These are phyloP conservation scores for Ceratocystiopsis sp. DNA, from an alignment of 2,329 filamentous ascomycete species.

Conservation along the genomic window DNA sequence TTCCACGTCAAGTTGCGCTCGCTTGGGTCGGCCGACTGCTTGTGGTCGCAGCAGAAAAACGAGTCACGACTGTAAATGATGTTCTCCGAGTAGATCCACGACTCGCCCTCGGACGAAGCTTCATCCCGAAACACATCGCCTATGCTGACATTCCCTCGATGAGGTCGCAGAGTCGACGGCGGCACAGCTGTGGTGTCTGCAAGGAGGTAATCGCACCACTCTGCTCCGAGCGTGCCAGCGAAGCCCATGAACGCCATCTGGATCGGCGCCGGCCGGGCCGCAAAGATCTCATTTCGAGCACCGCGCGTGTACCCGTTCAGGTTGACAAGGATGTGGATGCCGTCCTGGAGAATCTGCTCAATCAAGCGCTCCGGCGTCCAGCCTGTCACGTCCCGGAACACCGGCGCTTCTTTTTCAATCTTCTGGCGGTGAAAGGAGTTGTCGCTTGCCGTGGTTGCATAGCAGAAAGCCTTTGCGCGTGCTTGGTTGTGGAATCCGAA, in stretches of 20 bases:
- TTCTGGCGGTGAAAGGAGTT: slow-evolving; percentile 77
- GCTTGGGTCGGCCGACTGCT: slow-evolving; percentile 56
- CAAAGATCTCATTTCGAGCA: slow-evolving; percentile 94
- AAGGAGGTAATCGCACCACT: slow-evolving; percentile 96
- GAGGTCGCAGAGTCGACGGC: slow-evolving; percentile 60
- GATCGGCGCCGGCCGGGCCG: slow-evolving; percentile 80
- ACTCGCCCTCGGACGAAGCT: slow-evolving; percentile 49
- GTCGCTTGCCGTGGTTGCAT: slow-evolving; percentile 86
- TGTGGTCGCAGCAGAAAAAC: slow-evolving; percentile 96
- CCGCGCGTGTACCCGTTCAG: slow-evolving; percentile 96
- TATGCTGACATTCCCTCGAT: slow-evolving; percentile 56
- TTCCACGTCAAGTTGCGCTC: slow-evolving; percentile 60
- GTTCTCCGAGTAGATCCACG: slow-evolving; percentile 95
- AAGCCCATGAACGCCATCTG: slow-evolving; percentile 99
- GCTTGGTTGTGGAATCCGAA: slow-evolving; percentile 72
- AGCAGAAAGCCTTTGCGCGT: slow-evolving; percentile 75
- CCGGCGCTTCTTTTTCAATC: slow-evolving; percentile 81
- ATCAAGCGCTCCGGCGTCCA: slow-evolving; percentile 79
- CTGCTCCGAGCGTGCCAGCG: slow-evolving; percentile 83
- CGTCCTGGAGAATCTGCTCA: slow-evolving; percentile 69
- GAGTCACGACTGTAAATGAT: slow-evolving; percentile 88
- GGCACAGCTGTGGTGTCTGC: slow-evolving; percentile 83
- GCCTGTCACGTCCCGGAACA: slow-evolving; percentile 73
- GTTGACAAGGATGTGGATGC: slow-evolving; percentile 89
- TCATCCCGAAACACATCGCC: slow-evolving; percentile 52